Evolutionary conservation across 2,329 filamentous ascomycete genomes (phyloP).

Genomic region (Paecilomyces fulvus): DNA sequence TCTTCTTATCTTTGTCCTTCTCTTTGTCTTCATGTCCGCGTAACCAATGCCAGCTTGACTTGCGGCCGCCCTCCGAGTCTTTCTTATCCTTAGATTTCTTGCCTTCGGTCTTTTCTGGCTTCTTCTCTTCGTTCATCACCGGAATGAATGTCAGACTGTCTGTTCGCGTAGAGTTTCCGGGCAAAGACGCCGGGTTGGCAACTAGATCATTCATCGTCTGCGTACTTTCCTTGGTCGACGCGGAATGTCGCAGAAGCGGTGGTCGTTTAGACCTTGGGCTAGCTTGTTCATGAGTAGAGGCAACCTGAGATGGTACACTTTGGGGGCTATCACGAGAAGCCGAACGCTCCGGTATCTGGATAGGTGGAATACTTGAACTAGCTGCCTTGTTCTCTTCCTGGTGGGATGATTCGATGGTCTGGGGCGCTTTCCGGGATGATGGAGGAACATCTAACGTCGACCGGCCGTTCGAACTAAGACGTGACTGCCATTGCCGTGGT

Average conservation of each 20-base stretch:
- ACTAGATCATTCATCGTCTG: conserved; percentile 58
- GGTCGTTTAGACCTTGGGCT: conserved; percentile 26
- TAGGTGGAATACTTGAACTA: conserved; percentile 21
- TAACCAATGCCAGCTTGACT: conserved; percentile 74
- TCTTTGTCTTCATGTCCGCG: conserved; percentile 65
- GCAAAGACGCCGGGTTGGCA: conserved; percentile 58
- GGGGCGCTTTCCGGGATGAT: conserved; percentile 41
- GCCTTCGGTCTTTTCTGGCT: conserved; percentile 62
- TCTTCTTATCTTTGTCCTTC: conserved; percentile 46
- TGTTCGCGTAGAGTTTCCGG: conserved; percentile 62
- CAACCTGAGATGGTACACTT: conserved; percentile 39
- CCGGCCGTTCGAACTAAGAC: conserved; percentile 48
- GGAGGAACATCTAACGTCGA: conserved; percentile 46
- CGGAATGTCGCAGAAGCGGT: conserved; percentile 18
- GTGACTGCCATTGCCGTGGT: conserved; percentile 46
- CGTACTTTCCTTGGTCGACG: conserved; percentile 27
- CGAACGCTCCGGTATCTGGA: conserved; percentile 43
- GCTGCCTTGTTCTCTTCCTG: conserved; percentile 27
- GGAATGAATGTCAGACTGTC: conserved; percentile 75
- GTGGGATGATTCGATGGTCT: conserved; percentile 45
- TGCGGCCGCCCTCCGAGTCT: conserved; percentile 61
- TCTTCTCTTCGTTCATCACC: conserved; percentile 53
- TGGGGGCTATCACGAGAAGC: conserved; percentile 40
- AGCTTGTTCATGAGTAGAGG: conserved; percentile 15
- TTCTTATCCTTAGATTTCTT: conserved; percentile 58